A percentile compares a stretch with the other conserved stretches of the same genome.
phyloP scores from a whole-genome alignment of 345 rosid genomes.

The Rhodamnia argentea region DNA sequence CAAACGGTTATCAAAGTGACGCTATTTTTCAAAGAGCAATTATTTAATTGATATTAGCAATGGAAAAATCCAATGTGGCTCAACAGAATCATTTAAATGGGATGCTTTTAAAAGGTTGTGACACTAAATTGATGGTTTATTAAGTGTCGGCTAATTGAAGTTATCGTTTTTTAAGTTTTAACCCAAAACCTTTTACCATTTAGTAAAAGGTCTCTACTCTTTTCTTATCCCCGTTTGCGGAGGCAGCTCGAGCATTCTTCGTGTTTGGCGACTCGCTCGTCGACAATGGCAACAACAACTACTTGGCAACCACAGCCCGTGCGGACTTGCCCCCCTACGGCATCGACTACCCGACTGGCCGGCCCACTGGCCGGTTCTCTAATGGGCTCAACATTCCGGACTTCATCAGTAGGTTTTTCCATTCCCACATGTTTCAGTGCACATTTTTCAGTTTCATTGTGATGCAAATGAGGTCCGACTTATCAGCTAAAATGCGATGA shows the following conservation, averaged over 20 bases:
- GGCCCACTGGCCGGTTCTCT: constrained; percentile 77
- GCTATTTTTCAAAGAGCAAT: no score
- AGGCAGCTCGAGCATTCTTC: constrained; percentile 49
- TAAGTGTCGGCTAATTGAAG: no score
- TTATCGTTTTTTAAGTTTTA: no score
- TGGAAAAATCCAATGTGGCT: no score
- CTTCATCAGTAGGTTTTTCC: constrained; percentile 37
- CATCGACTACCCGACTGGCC: constrained; percentile 59
- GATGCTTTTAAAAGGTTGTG: no score
- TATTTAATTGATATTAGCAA: no score
- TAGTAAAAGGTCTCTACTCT: no score
- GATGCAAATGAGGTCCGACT: neutral
- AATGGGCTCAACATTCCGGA: constrained; percentile 90
- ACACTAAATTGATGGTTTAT: no score
- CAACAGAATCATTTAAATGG: no score
- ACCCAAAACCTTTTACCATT: no score
- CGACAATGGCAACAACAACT: constrained; percentile 84
- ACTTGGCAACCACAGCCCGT: constrained; percentile 68
- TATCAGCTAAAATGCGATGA: neutral
- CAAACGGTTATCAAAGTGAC: no score
- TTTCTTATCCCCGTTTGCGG: constrained; percentile 15
- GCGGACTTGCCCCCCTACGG: constrained; percentile 80
- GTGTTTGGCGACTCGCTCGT: constrained; percentile 80
- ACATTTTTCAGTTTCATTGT: neutral
- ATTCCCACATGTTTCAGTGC: neutral